Evolutionary conservation across 257 asterid species (phyloP), one percentile per base, ranked within the genome.

Genomic region (Scutellaria galericulata): DNA sequence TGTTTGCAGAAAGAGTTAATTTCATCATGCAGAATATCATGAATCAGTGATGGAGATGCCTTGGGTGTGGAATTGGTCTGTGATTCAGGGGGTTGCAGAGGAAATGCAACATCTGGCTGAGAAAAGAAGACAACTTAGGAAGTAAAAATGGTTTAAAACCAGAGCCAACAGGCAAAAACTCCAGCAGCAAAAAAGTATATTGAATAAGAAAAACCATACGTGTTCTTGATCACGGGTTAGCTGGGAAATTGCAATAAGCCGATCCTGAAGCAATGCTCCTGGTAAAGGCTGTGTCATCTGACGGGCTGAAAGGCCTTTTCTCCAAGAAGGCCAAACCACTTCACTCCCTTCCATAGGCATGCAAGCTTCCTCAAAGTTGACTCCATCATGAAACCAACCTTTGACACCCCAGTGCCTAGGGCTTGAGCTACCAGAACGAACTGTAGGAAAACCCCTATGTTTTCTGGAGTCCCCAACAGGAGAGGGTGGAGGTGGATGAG

Each of bases 401-500:
- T 88, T 95, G 58, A 92, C 95, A 78, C 99, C 99, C 98, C 97
- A 95, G 52, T 95, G 95, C 83, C 98, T 90, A 66, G 99, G 99
- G 87, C 99, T 95, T 63, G 99, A 92, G 87, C 99, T 95, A 76
- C 99, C 99, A 71, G 99, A 95, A 66, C 99, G 91, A 79, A 90
- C 99, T 44, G 95, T 92, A 50, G 95, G 95, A 74, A 95, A 93
- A 60, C 98, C 98, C 83, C 96, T 84, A 60, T 91, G 96, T 75
- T 86, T 87, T 81, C 98, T 90, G 64, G 97, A 86, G 84, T 88
- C 97, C 55, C 92, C 86, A 81, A 87, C 95, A 61, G 97, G 96
- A 63, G 99, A 90, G 56, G 99, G 98, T 63, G 98, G 99, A 66
- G 99, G 99, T 15, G 97, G 97, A 57, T 85, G 92, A 55, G 98